Evolutionary conservation across 2,329 filamentous ascomycete species (phyloP).

Genomic region (Pyrenophora tritici-repentis): DNA sequence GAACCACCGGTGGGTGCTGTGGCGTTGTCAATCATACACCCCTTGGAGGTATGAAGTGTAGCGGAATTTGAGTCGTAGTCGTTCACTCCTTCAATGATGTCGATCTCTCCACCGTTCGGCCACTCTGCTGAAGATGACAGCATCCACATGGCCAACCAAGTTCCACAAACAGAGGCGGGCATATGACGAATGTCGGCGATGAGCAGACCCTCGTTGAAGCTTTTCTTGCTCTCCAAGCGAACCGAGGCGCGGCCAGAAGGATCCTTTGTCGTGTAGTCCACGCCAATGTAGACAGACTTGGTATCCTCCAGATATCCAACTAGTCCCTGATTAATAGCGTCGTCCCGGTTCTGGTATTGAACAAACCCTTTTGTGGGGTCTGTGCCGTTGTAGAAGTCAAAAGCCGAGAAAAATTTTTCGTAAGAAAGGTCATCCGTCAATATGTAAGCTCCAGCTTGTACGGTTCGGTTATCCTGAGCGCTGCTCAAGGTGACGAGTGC

Average conservation of each 20-base stretch:
- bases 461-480: slow-evolving; percentile 3
- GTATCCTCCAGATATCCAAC: slow-evolving; percentile 28
- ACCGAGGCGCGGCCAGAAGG: slow-evolving; percentile 36
- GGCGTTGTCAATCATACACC: slow-evolving; percentile 29
- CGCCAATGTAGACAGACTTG: slow-evolving; percentile 46
- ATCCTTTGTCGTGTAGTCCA: slow-evolving; percentile 46
- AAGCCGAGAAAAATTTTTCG: slow-evolving; percentile 41
- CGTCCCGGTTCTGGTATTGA: slow-evolving; percentile 28
- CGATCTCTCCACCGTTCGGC: slow-evolving; percentile 43
- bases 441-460: slow-evolving; percentile 16
- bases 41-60: slow-evolving; percentile 39
- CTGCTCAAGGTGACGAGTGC: slow-evolving; percentile 5
- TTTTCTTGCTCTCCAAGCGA: slow-evolving; percentile 38
- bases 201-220: slow-evolving; percentile 39
- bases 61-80: slow-evolving; percentile 32
- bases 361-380: slow-evolving; percentile 43
- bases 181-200: slow-evolving; percentile 45
- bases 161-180: slow-evolving; percentile 37
- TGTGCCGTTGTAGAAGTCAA: slow-evolving; percentile 35
- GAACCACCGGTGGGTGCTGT: slow-evolving; percentile 5
- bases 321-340: slow-evolving; percentile 18
- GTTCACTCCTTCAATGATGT: slow-evolving; percentile 47
- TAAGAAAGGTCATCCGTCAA: slow-evolving; percentile 36
- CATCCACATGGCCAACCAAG: slow-evolving; percentile 45
- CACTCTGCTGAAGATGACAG: slow-evolving; percentile 35